phyloP scores from a whole-genome alignment of 2,329 filamentous ascomycete species.

The Fusarium solani-melongenae region DNA sequence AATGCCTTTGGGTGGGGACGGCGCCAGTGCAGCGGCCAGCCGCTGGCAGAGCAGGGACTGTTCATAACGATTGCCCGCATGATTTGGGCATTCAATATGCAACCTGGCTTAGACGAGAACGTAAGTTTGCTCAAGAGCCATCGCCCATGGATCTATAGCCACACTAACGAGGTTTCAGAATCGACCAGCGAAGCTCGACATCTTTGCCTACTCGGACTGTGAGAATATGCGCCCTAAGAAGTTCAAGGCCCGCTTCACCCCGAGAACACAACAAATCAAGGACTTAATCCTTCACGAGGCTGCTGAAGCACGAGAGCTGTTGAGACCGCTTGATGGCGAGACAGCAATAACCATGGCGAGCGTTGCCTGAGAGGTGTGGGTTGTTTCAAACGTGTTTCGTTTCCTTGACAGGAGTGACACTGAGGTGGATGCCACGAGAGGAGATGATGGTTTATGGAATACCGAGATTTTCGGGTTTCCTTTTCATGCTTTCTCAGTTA shows the following conservation, averaged over 20 bases:
- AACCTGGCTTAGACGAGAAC: not conserved
- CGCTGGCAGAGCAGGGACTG: not conserved
- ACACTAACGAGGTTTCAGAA: not conserved
- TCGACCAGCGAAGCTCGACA: not conserved
- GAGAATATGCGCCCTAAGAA: not conserved
- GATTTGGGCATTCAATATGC: not conserved
- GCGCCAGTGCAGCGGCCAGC: not conserved
- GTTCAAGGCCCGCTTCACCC: not conserved
- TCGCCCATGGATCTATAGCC: not conserved
- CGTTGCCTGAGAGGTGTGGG: not conserved
- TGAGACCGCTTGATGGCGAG: not conserved
- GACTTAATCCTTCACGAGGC: not conserved
- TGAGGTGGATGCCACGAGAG: not conserved
- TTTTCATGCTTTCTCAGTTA: not conserved
- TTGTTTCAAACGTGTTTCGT: not conserved
- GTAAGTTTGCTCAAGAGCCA: not conserved
- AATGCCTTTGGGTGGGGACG: not conserved
- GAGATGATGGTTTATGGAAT: not conserved
- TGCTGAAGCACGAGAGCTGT: not conserved
- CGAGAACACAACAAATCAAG: not conserved
- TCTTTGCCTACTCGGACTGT: not conserved
- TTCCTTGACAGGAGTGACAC: not conserved
- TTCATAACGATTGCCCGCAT: not conserved
- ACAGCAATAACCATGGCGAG: not conserved
- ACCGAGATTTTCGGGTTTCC: not conserved